Evolutionary conservation across 2,329 filamentous ascomycete genomes (phyloP).

Genomic region (Leptoxyphium fumago): DNA sequence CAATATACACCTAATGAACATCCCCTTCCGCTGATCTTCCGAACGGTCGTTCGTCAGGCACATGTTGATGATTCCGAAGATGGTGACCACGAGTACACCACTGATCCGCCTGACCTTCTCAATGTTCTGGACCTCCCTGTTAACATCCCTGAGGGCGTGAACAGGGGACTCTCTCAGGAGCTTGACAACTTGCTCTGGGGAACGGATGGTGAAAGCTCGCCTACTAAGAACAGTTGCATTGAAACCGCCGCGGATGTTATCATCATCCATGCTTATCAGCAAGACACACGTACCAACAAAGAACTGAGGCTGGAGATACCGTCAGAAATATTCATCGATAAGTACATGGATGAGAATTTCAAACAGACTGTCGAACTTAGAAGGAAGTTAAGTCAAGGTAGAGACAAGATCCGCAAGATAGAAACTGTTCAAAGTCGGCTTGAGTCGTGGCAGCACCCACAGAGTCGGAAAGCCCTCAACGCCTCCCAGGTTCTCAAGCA

Average conservation of each 20-base stretch:
- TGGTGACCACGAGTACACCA: constrained; percentile 1
- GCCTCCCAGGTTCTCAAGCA: constrained; percentile 23
- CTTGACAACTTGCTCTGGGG: constrained; percentile 19
- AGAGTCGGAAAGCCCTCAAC: constrained; percentile 19
- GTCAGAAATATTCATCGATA: constrained; percentile 41
- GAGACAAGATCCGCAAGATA: constrained; percentile 17
- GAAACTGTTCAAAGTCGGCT: constrained; percentile 22
- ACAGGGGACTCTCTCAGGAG: constrained; percentile 9
- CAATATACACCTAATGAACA: background rate
- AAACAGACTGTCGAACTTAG: constrained; percentile 34
- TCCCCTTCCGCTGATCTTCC: background rate
- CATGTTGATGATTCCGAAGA: constrained; percentile 6
- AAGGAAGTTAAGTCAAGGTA: constrained; percentile 21
- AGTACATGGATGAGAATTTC: constrained; percentile 41
- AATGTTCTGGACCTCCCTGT: background rate
- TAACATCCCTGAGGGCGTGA: constrained; percentile 3
- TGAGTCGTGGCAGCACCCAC: constrained; percentile 20
- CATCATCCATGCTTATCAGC: constrained; percentile 31
- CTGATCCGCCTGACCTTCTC: background rate
- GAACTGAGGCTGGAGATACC: constrained; percentile 36
- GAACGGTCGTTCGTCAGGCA: background rate
- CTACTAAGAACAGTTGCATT: constrained; percentile 18
- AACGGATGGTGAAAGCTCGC: constrained; percentile 9
- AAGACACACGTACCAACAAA: constrained; percentile 15
- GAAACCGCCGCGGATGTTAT: constrained; percentile 39